Percentiles rank a stretch among this genome's conserved stretches.
Evolutionary conservation across 192 early-diverging fungal genomes (phyloP).

Genomic region (Rhizophagus sp.): DNA sequence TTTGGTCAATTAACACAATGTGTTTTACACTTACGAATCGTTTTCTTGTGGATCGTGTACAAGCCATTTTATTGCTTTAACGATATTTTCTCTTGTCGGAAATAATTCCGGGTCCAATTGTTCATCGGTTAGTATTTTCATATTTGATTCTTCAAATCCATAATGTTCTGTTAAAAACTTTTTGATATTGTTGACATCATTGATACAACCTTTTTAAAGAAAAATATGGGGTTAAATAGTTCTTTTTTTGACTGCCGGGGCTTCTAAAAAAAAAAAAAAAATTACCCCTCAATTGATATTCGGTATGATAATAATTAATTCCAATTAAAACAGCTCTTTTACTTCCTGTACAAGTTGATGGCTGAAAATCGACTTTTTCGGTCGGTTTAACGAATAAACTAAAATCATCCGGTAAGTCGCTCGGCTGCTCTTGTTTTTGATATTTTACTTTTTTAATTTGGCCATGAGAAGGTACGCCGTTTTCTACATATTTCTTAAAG

Average conservation of each 20-base stretch:
- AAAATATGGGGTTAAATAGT: not conserved
- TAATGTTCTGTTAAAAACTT: conserved; percentile 63
- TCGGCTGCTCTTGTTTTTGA: not conserved
- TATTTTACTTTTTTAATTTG: not conserved
- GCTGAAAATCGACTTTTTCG: not conserved
- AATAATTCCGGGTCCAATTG: conserved; percentile 59
- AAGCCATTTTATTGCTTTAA: conserved; percentile 76
- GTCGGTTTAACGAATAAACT: not conserved
- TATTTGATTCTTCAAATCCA: conserved; percentile 66
- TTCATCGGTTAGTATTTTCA: conserved; percentile 78
- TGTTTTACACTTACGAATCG: conserved; percentile 57
- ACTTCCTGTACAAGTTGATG: conserved; percentile 41
- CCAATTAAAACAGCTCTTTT: conserved; percentile 88
- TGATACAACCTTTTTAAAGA: conserved; percentile 65
- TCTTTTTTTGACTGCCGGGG: not conserved
- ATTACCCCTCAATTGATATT: conserved; percentile 55
- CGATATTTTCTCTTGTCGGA: conserved; percentile 75
- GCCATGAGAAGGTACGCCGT: not conserved
- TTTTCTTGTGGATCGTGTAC: conserved; percentile 70
- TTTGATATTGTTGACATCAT: conserved; percentile 79
- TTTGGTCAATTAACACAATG: not conserved
- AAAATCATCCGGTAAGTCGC: not conserved
- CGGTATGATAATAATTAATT: conserved; percentile 81
- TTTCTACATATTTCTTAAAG: not conserved
- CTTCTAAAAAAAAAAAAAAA: not conserved